Evolutionary conservation across 2,329 filamentous ascomycete genomes (phyloP), one percentile per base, ranked within the genome.

Genomic region (Cytospora leucostoma): DNA sequence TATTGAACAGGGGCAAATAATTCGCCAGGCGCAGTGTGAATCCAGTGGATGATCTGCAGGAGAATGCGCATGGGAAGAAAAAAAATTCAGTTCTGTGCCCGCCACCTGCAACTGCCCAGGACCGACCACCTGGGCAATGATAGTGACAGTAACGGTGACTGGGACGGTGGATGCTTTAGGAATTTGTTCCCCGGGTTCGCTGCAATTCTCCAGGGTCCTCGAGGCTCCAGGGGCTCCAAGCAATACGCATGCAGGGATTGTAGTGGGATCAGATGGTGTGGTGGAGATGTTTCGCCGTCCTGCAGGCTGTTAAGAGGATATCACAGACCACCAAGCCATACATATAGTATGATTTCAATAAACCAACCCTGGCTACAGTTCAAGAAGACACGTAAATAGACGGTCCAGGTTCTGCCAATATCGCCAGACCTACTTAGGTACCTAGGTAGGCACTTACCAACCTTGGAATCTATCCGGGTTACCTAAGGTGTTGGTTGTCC

Each of bases 171-270:
- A 21, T 47, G 19, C n/a, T 19, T 19, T 21, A 19, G 44, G 44
- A 47, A 47, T 12, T 21, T 47, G n/a, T 47, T 47, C 44, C 44
- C 44, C 44, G 44, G 44, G 44, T n/a, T 47, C 44, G 44, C 44
- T n/a, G 44, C 44, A 47, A 47, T n/a, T 47, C 17, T 21, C 44
- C 44, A 47, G 44, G 44, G 44, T 47, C 44, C 6, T 27, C 27
- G 27, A 27, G 27, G 27, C 17, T 21, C 44, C 44, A 47, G 44
- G 44, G 44, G 21, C 44, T 13, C 35, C 44, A 47, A 21, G 44
- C n/a, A 19, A 47, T 11, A 47, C 19, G 44, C n/a, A 47, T 47
- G 44, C 44, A 47, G 44, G 44, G 44, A 47, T 19, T 47, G 19
- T 47, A 47, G 27, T 27, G 27, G 27, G 27, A 27, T 47, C 44